A percentile compares a stretch with the other conserved stretches of the same genome.
Evolutionary conservation across 768 basidiomycete genomes (phyloP).

Genomic region (Nevesoporus exiguus): DNA sequence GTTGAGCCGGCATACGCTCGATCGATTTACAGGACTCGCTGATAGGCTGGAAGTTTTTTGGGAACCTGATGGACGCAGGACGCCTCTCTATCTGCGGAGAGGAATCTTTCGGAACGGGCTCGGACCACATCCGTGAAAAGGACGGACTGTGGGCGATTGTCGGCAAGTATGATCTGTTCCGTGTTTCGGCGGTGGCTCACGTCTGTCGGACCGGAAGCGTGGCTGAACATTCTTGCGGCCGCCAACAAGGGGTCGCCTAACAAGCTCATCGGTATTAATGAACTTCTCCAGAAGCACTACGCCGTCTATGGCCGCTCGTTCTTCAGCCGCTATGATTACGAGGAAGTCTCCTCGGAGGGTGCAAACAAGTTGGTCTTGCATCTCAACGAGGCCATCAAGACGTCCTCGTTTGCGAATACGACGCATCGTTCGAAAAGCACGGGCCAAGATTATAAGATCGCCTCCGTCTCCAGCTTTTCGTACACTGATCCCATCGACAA

Average conservation of each 20-base stretch:
- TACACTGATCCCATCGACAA: conserved; percentile 99
- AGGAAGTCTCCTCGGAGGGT: conserved; percentile 90
- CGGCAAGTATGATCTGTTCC: conserved; percentile 48
- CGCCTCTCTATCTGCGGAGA: conserved; percentile 97
- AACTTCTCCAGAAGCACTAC: conserved; percentile 86
- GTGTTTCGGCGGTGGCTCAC: conserved; percentile 7
- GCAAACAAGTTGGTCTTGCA: conserved; percentile 82
- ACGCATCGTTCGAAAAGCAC: conserved; percentile 65
- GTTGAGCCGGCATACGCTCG: not conserved
- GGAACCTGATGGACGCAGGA: conserved; percentile 99
- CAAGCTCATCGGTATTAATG: conserved; percentile 85
- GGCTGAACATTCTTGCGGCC: conserved; percentile 95
- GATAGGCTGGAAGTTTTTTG: conserved; percentile 99
- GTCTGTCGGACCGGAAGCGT: conserved; percentile 50
- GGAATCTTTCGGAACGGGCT: conserved; percentile 99
- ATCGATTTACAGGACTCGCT: not conserved
- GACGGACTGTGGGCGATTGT: conserved; percentile 98
- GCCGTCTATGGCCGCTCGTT: conserved; percentile 92
- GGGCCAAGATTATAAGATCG: conserved; percentile 70
- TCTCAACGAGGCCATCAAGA: conserved; percentile 68
- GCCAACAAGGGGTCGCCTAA: conserved; percentile 74
- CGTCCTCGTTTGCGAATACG: conserved; percentile 64
- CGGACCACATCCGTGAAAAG: conserved; percentile 99
- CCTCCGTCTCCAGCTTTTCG: conserved; percentile 79
- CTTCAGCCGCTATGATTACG: conserved; percentile 99